Evolutionary conservation across 371 early-diverging fungal species (phyloP).

Genomic region (Batkoa obscura): DNA sequence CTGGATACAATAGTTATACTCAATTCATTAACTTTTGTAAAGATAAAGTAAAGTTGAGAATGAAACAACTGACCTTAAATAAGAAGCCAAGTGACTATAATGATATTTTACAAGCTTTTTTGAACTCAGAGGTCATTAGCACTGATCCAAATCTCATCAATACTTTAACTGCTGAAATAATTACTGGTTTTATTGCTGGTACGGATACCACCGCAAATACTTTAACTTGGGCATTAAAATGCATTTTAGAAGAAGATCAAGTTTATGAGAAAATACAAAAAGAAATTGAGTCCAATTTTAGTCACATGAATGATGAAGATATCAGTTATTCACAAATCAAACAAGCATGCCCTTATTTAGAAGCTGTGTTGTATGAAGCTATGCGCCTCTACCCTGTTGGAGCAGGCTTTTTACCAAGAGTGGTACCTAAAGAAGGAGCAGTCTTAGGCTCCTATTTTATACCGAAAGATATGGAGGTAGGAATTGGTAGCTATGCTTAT

Average conservation of each 20-base stretch:
- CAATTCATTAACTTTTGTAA: not conserved
- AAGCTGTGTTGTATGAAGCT: not conserved
- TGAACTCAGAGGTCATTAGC: constrained; percentile 9
- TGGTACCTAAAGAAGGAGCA: not conserved
- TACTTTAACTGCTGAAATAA: constrained; percentile 8
- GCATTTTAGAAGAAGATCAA: not conserved
- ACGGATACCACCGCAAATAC: not conserved
- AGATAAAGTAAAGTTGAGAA: not conserved
- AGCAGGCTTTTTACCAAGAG: not conserved
- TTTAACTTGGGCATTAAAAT: not conserved
- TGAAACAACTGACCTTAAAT: too few relatives aligned
- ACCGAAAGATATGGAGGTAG: not conserved
- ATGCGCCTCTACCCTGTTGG: not conserved
- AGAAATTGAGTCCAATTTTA: not conserved
- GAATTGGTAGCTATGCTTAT: not conserved
- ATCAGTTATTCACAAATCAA: not conserved
- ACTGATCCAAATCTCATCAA: constrained; percentile 6
- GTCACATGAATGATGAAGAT: not conserved
- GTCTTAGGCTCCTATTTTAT: not conserved
- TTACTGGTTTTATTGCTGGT: constrained; percentile 5
- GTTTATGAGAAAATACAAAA: not conserved
- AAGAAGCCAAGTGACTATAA: not conserved
- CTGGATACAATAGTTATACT: not conserved
- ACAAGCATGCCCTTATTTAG: not conserved
- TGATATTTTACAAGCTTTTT: constrained; percentile 11